Conservation (phyloP, 352 stramenopile species). For the Elongisporangium prolatum region DNA sequence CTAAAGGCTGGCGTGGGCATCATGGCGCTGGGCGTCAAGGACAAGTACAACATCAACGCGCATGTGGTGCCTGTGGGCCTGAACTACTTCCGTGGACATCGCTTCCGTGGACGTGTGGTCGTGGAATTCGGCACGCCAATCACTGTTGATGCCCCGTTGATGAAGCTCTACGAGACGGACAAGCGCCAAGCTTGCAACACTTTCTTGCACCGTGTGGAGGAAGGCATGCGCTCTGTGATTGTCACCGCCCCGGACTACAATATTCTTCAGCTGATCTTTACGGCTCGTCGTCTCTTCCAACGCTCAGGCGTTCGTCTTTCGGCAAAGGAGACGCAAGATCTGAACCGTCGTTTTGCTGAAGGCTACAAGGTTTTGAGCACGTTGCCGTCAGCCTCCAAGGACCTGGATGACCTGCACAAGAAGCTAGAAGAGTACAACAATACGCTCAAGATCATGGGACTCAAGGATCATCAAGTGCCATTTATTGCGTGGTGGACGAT, state of each 20-base stretch:
- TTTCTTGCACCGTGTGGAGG: constrained; percentile 79
- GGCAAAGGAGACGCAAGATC: constrained; percentile 88
- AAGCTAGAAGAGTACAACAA: constrained; percentile 86
- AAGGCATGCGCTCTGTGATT: constrained; percentile 91
- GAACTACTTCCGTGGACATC: constrained; percentile 97
- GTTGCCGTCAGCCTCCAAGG: constrained; percentile 49
- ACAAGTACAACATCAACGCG: constrained; percentile 95
- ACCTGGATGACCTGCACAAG: constrained; percentile 56
- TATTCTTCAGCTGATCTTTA: constrained; percentile 94
- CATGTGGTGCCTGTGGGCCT: constrained; percentile 97
- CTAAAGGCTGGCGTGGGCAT: constrained; percentile 98
- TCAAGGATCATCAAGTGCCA: constrained; percentile 90
- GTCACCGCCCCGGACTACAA: constrained; percentile 97
- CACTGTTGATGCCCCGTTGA: constrained; percentile 72
- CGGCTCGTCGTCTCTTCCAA: constrained; percentile 93
- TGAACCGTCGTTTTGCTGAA: constrained; percentile 90
- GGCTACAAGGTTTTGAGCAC: constrained; percentile 83
- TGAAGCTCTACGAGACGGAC: constrained; percentile 86
- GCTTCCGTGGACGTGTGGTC: constrained; percentile 94
- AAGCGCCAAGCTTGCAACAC: constrained; percentile 79
- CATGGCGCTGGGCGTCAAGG: constrained; percentile 95
- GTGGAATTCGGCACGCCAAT: constrained; percentile 96
- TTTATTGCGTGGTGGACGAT: constrained; percentile 87
- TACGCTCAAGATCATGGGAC: constrained; percentile 80
- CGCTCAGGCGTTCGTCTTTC: constrained; percentile 79